Evolutionary conservation across 345 rosid species (phyloP).

Genomic region (Lepidium didymum): DNA sequence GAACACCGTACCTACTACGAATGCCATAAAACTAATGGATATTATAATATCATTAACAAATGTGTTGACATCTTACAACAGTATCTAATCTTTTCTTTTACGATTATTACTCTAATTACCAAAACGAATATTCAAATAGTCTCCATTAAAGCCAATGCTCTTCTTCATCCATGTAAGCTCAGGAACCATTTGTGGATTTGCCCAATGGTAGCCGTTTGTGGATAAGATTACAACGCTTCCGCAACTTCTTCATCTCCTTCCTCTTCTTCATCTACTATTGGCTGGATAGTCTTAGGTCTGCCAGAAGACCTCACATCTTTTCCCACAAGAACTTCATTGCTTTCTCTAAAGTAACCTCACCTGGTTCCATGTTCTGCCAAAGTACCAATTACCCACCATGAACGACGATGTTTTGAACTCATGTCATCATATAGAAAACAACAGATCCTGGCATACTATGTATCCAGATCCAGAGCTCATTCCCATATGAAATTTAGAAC

Average conservation of each 20-base stretch:
- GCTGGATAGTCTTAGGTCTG: slow-evolving; percentile 55
- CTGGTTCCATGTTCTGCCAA: slow-evolving; percentile 58
- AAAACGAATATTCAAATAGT: slow-evolving; percentile 12
- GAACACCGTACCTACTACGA: slow-evolving; percentile 5
- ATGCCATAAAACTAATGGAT: not conserved
- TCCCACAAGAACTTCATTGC: slow-evolving; percentile 67
- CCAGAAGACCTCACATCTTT: slow-evolving; percentile 51
- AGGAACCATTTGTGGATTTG: not conserved
- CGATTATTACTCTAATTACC: slow-evolving; percentile 22
- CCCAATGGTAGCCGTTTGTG: not conserved
- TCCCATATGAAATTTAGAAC: not conserved
- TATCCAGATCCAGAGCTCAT: slow-evolving; percentile 12
- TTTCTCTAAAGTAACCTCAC: slow-evolving; percentile 58
- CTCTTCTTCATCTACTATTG: slow-evolving; percentile 27
- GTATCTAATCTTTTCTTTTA: not conserved
- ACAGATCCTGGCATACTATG: not conserved
- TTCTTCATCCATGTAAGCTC: slow-evolving; percentile 2
- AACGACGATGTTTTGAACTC: slow-evolving; percentile 1
- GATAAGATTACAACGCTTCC: slow-evolving; percentile 10
- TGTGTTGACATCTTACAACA: slow-evolving; percentile 16
- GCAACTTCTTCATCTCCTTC: slow-evolving; percentile 23
- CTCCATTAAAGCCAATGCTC: slow-evolving; percentile 9
- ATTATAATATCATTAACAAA: slow-evolving; percentile 10
- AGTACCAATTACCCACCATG: slow-evolving; percentile 8
- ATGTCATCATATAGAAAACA: not conserved